A percentile compares a stretch with the other conserved stretches of the same genome.
Evolutionary conservation across 2,329 filamentous ascomycete species (phyloP).

Genomic region (Colletotrichum chrysophilum): DNA sequence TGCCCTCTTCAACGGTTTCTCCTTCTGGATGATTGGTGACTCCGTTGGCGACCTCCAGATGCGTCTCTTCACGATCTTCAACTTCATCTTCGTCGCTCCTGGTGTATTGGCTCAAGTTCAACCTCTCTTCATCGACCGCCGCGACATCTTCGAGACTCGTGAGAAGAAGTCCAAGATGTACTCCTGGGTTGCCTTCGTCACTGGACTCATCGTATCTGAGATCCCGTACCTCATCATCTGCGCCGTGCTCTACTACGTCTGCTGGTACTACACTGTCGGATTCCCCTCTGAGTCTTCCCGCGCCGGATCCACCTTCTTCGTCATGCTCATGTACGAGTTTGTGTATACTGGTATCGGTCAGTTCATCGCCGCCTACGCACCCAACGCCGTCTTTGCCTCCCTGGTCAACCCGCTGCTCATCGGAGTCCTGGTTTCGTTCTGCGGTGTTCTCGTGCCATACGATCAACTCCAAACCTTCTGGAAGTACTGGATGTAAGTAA

Average conservation of each 20-base stretch:
- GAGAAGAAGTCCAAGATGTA: conserved; percentile 69
- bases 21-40: conserved; percentile 64
- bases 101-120: conserved; percentile 64
- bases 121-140: conserved; percentile 60
- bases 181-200: conserved; percentile 63
- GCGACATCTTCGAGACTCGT: conserved; percentile 62
- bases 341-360: conserved; percentile 67
- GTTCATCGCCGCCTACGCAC: conserved; percentile 67
- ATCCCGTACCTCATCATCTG: conserved; percentile 50
- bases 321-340: conserved; percentile 65
- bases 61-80: conserved; percentile 64
- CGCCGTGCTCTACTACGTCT: conserved; percentile 52
- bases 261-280: conserved; percentile 65
- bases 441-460: conserved; percentile 76
- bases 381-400: conserved; percentile 64
- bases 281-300: conserved; percentile 47
- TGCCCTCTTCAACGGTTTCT: conserved; percentile 65
- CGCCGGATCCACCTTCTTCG: conserved; percentile 58
- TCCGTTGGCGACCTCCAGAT: conserved; percentile 56
- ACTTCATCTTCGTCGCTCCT: conserved; percentile 67
- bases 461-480: conserved; percentile 68
- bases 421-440: conserved; percentile 70
- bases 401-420: conserved; percentile 63
- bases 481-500: conserved; percentile 57
- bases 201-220: conserved; percentile 54